Base-by-base conservation (phyloP, 176 grass and related monocot genomes). In the Carex myosuroides region DNA sequence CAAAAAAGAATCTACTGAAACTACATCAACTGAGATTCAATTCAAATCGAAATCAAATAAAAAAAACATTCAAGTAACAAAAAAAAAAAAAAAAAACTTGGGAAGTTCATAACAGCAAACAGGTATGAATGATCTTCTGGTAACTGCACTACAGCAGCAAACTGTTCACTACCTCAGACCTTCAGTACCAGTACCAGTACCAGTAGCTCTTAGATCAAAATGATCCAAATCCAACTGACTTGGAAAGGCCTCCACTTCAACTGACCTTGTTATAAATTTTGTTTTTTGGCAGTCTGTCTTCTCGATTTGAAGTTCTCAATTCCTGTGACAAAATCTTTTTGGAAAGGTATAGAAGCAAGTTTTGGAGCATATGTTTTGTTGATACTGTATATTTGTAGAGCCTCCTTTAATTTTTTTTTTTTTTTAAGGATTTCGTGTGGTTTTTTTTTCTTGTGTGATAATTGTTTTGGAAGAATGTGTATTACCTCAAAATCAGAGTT, bases 341-440 rank as follows among this genome's bases (percentile, higher is more conserved):
- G 12, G 17, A 21, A 62, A 18, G 16, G 3, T 21, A 2, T 48
- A 64, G 58, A 44, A 52, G 20, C 17, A 64, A 35, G 14, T 52
- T 52, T 50, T 83, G 64, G 61, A 44, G 41, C 60, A 64, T 46
- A 22, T 35, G 14, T 56, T 56, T 63, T 42, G 30, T 63, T 42
- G 29, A 78, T 63, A 44, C 18, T 64, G 79, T 81, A 81, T 81
- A 64, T 81, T 81, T 81, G 79, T 64, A 81, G 29, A 81, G 79
- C 41, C n/a, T 48, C n/a, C 60, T 46, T 3, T 39, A 64, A 3
- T 11, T 5, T 37, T 80, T 39, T 26, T 26, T 26, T 1, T 26
- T 61, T 60, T 50, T 61, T 37, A 33, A 59, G 41, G 20, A 9
- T 81, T 64, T 24, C 12, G 58, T 48, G 59, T 64, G 61, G 41